Evolutionary conservation across 116 monocot genomes (phyloP).

Genomic region (Zostera marina): DNA sequence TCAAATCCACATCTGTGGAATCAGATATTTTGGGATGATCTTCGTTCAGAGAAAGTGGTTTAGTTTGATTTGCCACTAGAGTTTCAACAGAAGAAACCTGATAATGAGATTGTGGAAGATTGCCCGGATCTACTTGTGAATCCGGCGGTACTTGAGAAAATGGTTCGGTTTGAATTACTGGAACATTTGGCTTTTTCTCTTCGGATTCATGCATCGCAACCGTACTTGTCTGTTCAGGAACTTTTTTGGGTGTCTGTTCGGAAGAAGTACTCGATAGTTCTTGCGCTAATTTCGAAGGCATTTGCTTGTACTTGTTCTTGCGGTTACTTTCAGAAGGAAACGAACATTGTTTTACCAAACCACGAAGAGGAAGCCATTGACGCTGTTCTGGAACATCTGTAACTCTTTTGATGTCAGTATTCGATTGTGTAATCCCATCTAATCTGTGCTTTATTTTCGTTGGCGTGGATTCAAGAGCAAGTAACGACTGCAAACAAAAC

Average conservation of each 20-base stretch:
- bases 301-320: neutral
- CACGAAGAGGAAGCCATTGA: slow-evolving; percentile 17
- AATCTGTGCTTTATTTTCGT: slow-evolving; percentile 28
- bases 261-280: slow-evolving; percentile 3
- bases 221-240: slow-evolving; percentile 6
- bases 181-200: slow-evolving; percentile 3
- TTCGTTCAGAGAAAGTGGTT: slow-evolving; percentile 6
- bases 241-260: neutral
- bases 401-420: slow-evolving; percentile 18
- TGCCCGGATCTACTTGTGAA: neutral
- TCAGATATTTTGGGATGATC: slow-evolving; percentile 9
- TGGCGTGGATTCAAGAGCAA: slow-evolving; percentile 28
- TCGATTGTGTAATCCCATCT: slow-evolving; percentile 24
- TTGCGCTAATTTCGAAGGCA: neutral
- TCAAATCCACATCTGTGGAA: slow-evolving; percentile 20
- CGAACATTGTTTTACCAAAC: slow-evolving; percentile 15
- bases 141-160: neutral
- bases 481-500: slow-evolving; percentile 41
- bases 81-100: slow-evolving; percentile 4
- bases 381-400: slow-evolving; percentile 18
- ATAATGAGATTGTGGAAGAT: neutral
- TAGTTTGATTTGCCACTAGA: slow-evolving; percentile 9
- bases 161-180: neutral
- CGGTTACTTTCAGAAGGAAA: slow-evolving; percentile 8
- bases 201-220: slow-evolving; percentile 4